Conservation (phyloP, 139 green algal genomes). For the Diplosphaera chodatii region DNA sequence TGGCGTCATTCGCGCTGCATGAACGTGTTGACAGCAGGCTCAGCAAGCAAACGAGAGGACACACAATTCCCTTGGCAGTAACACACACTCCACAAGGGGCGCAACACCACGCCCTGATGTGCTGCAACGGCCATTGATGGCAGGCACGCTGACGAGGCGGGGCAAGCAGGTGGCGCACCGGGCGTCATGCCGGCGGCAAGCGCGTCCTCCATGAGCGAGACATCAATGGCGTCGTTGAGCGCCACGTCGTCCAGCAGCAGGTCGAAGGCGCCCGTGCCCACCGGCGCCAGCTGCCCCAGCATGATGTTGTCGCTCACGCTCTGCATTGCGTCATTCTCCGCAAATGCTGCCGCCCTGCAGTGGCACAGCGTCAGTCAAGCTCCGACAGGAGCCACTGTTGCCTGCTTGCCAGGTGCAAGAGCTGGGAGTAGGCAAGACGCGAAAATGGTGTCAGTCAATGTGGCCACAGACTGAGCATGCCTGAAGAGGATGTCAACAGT, state of each 20-base stretch:
- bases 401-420: too few species aligned
- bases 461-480: background rate
- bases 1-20: conserved; percentile 8
- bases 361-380: conserved; percentile 90
- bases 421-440: too few species aligned
- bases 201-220: conserved; percentile 27
- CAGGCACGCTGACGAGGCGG: too few species aligned
- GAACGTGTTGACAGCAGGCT: too few species aligned
- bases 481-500: conserved; percentile 95
- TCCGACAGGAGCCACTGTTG: conserved; percentile 21
- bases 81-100: too few species aligned
- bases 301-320: conserved; percentile 97
- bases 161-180: conserved; percentile 19
- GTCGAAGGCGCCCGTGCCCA: conserved; percentile 89
- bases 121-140: too few species aligned
- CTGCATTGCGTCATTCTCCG: conserved; percentile 68
- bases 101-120: too few species aligned
- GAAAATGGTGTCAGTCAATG: too few species aligned
- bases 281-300: conserved; percentile 85
- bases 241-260: conserved; percentile 87
- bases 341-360: conserved; percentile 58
- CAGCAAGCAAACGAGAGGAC: too few species aligned
- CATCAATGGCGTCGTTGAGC: conserved; percentile 82
- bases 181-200: conserved; percentile 13
- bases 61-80: too few species aligned